Evolutionary conservation across 1,139 yeast species (phyloP).

Genomic region (Zygotorulaspora mrakii): DNA sequence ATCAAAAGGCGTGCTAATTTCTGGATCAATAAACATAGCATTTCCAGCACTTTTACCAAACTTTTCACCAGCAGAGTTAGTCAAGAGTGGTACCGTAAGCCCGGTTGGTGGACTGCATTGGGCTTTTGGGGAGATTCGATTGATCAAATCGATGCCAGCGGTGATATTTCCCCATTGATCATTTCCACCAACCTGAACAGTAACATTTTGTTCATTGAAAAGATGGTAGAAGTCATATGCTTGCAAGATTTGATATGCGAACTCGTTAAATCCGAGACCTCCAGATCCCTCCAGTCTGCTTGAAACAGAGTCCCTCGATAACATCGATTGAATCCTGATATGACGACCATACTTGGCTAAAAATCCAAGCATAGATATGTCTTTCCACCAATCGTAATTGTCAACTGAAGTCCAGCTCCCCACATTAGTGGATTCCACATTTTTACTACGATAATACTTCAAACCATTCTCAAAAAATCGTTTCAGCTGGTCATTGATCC

Average conservation of each 20-base stretch:
- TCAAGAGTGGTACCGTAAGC: slow-evolving; percentile 81
- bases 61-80: slow-evolving; percentile 87
- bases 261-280: slow-evolving; percentile 91
- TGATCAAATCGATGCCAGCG: slow-evolving; percentile 87
- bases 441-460: slow-evolving; percentile 56
- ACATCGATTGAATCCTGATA: slow-evolving; percentile 81
- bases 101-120: slow-evolving; percentile 52
- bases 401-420: slow-evolving; percentile 51
- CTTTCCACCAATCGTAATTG: slow-evolving; percentile 84
- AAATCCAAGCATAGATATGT: slow-evolving; percentile 70
- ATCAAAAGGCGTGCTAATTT: slow-evolving; percentile 72
- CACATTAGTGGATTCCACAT: slow-evolving; percentile 38
- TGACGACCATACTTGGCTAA: slow-evolving; percentile 72
- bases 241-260: slow-evolving; percentile 86
- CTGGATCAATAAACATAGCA: slow-evolving; percentile 80
- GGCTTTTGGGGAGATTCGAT: slow-evolving; percentile 47
- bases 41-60: slow-evolving; percentile 98
- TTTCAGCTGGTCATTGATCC: slow-evolving; percentile 60
- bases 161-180: slow-evolving; percentile 99
- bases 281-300: slow-evolving; percentile 61
- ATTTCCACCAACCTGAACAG: slow-evolving; percentile 88
- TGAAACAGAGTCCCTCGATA: slow-evolving; percentile 83
- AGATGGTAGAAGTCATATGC: slow-evolving; percentile 92
- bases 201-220: slow-evolving; percentile 55
- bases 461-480: slow-evolving; percentile 59